These are phyloP conservation scores for Phialemoniopsis sp. DNA, from an alignment of 2,329 filamentous ascomycete genomes.

Conservation along the genomic window DNA sequence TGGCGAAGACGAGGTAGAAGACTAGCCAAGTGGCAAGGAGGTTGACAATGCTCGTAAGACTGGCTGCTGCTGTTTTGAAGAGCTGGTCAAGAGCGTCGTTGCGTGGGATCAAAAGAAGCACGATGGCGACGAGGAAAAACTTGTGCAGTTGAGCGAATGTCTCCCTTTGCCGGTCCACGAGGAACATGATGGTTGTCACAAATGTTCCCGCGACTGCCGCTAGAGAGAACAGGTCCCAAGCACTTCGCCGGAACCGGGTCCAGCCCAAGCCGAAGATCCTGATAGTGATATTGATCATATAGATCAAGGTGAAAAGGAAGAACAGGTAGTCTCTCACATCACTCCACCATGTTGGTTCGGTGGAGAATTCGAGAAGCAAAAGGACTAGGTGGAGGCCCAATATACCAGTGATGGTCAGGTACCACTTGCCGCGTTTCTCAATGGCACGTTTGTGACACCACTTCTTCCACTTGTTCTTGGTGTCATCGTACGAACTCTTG, in stretches of 20 bases:
- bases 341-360: slow-evolving; percentile 70
- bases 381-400: slow-evolving; percentile 80
- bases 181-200: slow-evolving; percentile 71
- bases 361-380: slow-evolving; percentile 80
- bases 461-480: slow-evolving; percentile 73
- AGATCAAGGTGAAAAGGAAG: slow-evolving; percentile 75
- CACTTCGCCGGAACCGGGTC: slow-evolving; percentile 85
- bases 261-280: slow-evolving; percentile 87
- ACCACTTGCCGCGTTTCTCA: slow-evolving; percentile 91
- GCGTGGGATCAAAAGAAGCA: slow-evolving; percentile 85
- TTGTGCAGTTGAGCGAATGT: slow-evolving; percentile 83
- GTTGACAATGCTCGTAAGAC: slow-evolving; percentile 85
- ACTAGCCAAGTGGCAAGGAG: slow-evolving; percentile 96
- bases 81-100: slow-evolving; percentile 97
- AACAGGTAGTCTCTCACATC: slow-evolving; percentile 70
- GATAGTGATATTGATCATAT: slow-evolving; percentile 77
- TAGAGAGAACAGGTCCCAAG: slow-evolving; percentile 91
- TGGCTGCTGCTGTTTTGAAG: slow-evolving; percentile 97
- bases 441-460: slow-evolving; percentile 96
- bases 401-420: slow-evolving; percentile 72
- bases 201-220: slow-evolving; percentile 77
- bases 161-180: slow-evolving; percentile 39
- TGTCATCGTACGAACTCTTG: slow-evolving; percentile 80
- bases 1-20: slow-evolving; percentile 92
- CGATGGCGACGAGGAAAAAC: slow-evolving; percentile 85